Conservation (phyloP, 257 asterid species). For the Fraxinus americana region DNA sequence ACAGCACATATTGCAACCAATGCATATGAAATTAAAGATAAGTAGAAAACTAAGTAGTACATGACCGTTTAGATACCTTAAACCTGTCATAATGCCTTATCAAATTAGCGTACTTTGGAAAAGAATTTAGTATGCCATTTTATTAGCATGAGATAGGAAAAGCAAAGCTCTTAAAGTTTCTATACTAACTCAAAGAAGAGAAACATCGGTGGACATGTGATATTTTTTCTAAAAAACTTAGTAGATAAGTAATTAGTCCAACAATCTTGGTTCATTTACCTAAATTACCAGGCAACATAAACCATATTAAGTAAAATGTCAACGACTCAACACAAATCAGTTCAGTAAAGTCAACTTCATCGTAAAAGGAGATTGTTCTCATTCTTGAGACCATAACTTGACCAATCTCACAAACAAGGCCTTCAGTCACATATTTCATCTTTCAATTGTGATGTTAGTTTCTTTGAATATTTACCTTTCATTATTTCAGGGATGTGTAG, state of each 20-base stretch:
- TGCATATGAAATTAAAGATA: background rate
- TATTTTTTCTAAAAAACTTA: background rate
- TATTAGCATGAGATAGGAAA: background rate
- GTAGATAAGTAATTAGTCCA: background rate
- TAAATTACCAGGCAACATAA: background rate
- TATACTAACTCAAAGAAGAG: background rate
- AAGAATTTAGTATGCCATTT: background rate
- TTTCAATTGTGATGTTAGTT: too few relatives aligned
- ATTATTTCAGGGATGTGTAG: too few relatives aligned
- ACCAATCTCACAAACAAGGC: background rate
- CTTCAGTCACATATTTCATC: too few relatives aligned
- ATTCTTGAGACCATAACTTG: background rate
- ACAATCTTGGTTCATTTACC: background rate
- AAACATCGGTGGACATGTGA: background rate
- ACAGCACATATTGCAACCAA: background rate
- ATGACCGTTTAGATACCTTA: background rate
- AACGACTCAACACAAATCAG: too few relatives aligned
- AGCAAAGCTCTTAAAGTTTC: background rate
- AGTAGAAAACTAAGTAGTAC: background rate
- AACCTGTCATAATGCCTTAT: background rate
- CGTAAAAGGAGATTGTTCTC: background rate
- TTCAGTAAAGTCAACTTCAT: background rate
- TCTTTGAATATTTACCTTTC: too few relatives aligned
- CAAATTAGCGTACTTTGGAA: background rate
- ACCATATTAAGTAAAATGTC: background rate